Conservation (phyloP, 2,329 filamentous ascomycete genomes). For the Sclerotinia nivalis region DNA sequence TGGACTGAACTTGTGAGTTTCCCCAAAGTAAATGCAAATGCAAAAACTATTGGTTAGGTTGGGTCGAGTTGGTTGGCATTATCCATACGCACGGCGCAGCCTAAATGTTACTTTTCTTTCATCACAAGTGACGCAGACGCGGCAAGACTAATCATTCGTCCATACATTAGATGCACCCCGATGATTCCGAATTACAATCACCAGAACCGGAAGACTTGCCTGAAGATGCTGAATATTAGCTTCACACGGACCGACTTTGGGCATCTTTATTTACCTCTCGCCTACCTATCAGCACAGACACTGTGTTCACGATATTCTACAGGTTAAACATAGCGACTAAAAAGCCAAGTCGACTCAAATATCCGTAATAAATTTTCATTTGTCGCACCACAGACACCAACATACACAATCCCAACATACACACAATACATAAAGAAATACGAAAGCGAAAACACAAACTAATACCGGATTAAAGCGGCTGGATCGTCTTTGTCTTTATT, state of each 20-base stretch:
- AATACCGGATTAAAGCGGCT: slow-evolving; percentile 9
- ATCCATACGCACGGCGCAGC: slow-evolving; percentile 5
- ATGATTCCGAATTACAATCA: slow-evolving; percentile 13
- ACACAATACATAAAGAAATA: not conserved
- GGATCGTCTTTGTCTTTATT: slow-evolving; percentile 4
- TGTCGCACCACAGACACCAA: not conserved
- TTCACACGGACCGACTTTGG: not conserved
- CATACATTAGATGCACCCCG: slow-evolving; percentile 7
- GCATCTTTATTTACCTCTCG: not conserved
- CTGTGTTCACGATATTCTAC: not conserved
- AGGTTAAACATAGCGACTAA: not conserved
- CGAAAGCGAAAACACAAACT: slow-evolving; percentile 3
- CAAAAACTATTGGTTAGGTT: not conserved
- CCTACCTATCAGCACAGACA: not conserved
- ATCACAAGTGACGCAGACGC: not conserved
- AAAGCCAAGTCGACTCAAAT: not conserved
- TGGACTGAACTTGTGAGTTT: slow-evolving; percentile 38
- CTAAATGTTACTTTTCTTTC: slow-evolving; percentile 8
- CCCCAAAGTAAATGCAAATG: not conserved
- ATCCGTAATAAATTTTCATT: not conserved
- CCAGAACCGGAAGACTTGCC: slow-evolving; percentile 8
- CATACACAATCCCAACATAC: not conserved
- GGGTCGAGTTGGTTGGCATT: not conserved
- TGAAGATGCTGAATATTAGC: slow-evolving; percentile 6
- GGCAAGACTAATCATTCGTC: slow-evolving; percentile 7